phyloP scores from a whole-genome alignment of 164 flowering plant species.

The Paratinospora sagittata region DNA sequence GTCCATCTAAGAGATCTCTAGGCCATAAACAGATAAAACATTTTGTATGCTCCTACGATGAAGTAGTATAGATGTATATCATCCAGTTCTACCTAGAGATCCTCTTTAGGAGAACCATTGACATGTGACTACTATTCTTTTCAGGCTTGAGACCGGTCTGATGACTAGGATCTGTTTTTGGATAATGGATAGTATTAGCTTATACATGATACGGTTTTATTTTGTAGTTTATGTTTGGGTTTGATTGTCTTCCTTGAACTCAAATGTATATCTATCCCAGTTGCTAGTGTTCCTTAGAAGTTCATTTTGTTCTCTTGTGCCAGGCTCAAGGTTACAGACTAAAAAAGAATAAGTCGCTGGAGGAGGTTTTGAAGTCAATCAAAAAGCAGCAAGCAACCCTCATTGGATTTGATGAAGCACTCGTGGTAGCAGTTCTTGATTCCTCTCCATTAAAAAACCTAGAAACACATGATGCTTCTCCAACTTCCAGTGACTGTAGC shows the following conservation, averaged over 20 bases:
- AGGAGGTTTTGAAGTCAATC: slow-evolving; percentile 41
- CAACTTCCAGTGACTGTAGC: neutral
- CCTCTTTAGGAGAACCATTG: no score
- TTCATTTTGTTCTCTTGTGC: slow-evolving; percentile 10
- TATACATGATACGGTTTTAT: neutral
- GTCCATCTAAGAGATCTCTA: no score
- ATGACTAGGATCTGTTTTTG: neutral
- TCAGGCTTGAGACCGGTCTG: neutral
- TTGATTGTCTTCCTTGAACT: no score
- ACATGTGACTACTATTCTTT: neutral
- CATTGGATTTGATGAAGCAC: slow-evolving; percentile 72
- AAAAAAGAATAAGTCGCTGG: slow-evolving; percentile 38
- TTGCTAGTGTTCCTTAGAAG: neutral
- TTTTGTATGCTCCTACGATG: no score
- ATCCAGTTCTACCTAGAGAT: no score
- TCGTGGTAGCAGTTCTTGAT: slow-evolving; percentile 19
- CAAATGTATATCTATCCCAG: neutral
- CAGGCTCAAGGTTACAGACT: slow-evolving; percentile 56
- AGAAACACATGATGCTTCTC: slow-evolving; percentile 18
- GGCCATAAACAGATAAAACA: no score
- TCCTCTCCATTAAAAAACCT: slow-evolving; percentile 11
- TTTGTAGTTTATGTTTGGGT: neutral
- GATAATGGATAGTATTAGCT: neutral
- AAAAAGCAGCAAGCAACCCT: slow-evolving; percentile 51
- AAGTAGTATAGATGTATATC: no score